Conservation (phyloP, 495 filamentous ascomycete species). For the Penicillium chermesinum region DNA sequence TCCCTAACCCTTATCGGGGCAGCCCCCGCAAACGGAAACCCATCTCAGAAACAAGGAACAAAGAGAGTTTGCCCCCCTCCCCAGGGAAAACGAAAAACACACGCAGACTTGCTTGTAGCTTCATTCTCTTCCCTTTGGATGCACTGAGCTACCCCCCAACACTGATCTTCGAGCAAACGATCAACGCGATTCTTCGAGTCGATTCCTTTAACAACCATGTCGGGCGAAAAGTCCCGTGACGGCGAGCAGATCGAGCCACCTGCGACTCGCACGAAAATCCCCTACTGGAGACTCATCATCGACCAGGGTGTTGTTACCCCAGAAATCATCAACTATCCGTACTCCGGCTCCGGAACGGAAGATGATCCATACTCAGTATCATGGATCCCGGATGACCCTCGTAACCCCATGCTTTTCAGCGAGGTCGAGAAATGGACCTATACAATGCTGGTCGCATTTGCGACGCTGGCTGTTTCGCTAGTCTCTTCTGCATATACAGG, state of each 20-base stretch:
- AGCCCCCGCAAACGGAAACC: conserved; percentile 12
- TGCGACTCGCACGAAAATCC: conserved; percentile 30
- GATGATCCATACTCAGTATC: conserved; percentile 71
- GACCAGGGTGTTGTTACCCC: conserved; percentile 53
- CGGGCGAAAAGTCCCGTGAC: conserved; percentile 18
- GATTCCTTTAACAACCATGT: conserved; percentile 24
- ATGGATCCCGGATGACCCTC: conserved; percentile 65
- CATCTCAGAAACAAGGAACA: neutral
- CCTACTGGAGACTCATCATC: conserved; percentile 41
- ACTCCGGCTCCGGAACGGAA: conserved; percentile 64
- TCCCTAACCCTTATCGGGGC: neutral
- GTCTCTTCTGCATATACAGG: conserved; percentile 74
- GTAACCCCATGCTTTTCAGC: conserved; percentile 66
- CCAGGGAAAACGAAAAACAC: no score
- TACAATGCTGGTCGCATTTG: conserved; percentile 57
- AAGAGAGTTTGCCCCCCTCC: no score
- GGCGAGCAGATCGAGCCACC: conserved; percentile 28
- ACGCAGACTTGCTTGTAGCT: neutral
- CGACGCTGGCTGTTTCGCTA: conserved; percentile 69
- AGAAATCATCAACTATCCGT: conserved; percentile 54
- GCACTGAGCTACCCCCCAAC: no score
- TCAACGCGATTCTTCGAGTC: no score
- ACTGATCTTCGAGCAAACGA: no score
- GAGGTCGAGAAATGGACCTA: conserved; percentile 63
- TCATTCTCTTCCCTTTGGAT: no score